phyloP scores from a whole-genome alignment of 1,284 basidiomycete species.

The Ustilago hordei region DNA sequence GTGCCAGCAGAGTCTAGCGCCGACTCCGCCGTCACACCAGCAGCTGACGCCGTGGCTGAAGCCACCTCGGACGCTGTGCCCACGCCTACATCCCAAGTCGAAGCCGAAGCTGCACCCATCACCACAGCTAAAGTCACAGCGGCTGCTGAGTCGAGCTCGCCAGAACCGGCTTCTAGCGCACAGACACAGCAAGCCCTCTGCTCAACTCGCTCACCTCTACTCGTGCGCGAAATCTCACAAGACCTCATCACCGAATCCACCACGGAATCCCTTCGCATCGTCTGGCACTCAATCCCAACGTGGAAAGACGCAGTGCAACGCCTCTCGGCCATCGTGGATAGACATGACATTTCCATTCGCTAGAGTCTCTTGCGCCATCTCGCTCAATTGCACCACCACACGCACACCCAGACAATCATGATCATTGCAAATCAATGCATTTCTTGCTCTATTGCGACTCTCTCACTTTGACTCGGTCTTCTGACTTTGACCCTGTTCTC shows the following conservation, averaged over 20 bases:
- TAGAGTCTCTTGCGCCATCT: constrained; percentile 3
- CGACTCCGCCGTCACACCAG: background rate
- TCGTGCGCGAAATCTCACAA: constrained; percentile 37
- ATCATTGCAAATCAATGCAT: constrained; percentile 1
- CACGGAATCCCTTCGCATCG: constrained; percentile 29
- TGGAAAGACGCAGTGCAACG: constrained; percentile 24
- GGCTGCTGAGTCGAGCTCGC: background rate
- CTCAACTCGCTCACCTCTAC: constrained; percentile 1
- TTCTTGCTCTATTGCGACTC: background rate
- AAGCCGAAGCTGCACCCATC: constrained; percentile 2
- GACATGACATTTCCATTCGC: constrained; percentile 27
- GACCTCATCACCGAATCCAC: constrained; percentile 26
- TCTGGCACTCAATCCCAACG: constrained; percentile 18
- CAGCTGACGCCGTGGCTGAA: background rate
- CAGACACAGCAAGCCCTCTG: background rate
- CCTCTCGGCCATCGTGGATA: constrained; percentile 29
- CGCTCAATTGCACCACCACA: constrained; percentile 5
- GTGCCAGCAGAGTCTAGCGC: background rate
- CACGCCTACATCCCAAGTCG: background rate
- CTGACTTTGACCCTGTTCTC: constrained; percentile 6
- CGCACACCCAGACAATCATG: background rate
- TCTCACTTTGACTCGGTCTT: background rate
- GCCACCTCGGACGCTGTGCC: background rate
- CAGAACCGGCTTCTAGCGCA: background rate
- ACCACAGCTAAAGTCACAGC: background rate